Evolutionary conservation across 371 early-diverging fungal species (phyloP), one percentile per base, ranked within the genome.

Genomic region (Rhizopus arrhizus): DNA sequence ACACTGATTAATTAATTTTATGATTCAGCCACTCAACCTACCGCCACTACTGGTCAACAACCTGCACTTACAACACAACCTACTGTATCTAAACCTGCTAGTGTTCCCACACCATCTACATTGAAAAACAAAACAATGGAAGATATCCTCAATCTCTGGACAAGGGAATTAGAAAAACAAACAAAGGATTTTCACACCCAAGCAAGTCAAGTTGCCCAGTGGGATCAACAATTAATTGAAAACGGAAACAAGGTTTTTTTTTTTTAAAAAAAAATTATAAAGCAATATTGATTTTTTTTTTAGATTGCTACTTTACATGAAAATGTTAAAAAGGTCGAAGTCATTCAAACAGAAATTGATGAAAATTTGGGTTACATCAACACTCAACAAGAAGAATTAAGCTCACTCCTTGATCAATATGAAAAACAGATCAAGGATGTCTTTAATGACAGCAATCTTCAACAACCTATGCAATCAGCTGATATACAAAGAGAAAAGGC

Each of bases 71-170:
- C 74, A 43, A 65, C 70, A 47, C 70, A 65, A 36, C 12, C 69
- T 7, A 42, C 66, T 3, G 38, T 72, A 5, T 51, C 64, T n/a
- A 66, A 73, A 36, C 59, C 77, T 15, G 52, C 74, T 15, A 63
- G 72, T 15, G 73, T 74, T 12, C 68, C 81, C 45, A 79, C 75
- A 31, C 82, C 83, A 9, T 71, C 78, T 40, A 64, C 80, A 29
- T 76, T 95, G 53, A 93, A 92, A 72, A 91, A 90, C 65, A 89
- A 86, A 69, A 87, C 89, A 9, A 84, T 97, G 81, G 94, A 92
- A 62, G 95, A 94, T 58, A 90, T 97, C 40, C 73, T 94, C 50
- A 89, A 91, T 52, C 80, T 85, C 65, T 97, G 95, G 95, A 90
- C 89, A 13, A 76, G 77, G 34, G 93, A 95, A 64, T 77, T 97